phyloP scores from a whole-genome alignment of 1,284 basidiomycete species.

The Leccinum subrobustum region DNA sequence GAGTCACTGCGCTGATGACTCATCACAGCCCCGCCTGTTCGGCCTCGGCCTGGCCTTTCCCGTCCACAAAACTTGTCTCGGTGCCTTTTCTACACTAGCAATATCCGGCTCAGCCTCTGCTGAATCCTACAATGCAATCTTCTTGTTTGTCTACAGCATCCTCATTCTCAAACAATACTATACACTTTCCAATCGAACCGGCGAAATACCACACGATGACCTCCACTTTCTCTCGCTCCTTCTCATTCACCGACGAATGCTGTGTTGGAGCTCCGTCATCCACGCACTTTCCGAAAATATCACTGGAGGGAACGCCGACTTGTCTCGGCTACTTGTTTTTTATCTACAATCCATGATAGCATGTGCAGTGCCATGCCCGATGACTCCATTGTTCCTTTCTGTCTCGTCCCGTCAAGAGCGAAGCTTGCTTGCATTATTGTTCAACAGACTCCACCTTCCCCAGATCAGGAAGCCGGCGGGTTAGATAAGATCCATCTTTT shows the following conservation, averaged over 20 bases:
- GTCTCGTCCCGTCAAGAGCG: background rate
- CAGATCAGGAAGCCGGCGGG: slow-evolving; percentile 12
- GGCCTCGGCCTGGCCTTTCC: slow-evolving; percentile 5
- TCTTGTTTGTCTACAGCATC: background rate
- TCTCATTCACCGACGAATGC: slow-evolving; percentile 16
- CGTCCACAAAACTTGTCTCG: slow-evolving; percentile 16
- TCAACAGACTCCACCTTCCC: background rate
- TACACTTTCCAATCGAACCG: background rate
- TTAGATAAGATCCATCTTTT: slow-evolving; percentile 18
- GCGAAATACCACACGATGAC: background rate
- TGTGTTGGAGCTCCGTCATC: slow-evolving; percentile 14
- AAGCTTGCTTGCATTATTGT: background rate
- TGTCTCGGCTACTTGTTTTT: slow-evolving; percentile 10
- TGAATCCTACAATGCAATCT: background rate
- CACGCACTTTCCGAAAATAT: slow-evolving; percentile 1
- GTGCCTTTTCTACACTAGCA: slow-evolving; percentile 12
- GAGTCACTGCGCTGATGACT: slow-evolving; percentile 20
- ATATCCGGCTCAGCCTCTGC: background rate
- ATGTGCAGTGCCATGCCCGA: background rate
- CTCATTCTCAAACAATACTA: background rate
- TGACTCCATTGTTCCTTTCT: background rate
- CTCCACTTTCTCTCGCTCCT: slow-evolving; percentile 10
- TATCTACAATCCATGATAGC: background rate
- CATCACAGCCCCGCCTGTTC: background rate
- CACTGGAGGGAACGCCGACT: slow-evolving; percentile 1